Base-by-base conservation (phyloP, 148 eudicot genomes). In the Silene uniflora region DNA sequence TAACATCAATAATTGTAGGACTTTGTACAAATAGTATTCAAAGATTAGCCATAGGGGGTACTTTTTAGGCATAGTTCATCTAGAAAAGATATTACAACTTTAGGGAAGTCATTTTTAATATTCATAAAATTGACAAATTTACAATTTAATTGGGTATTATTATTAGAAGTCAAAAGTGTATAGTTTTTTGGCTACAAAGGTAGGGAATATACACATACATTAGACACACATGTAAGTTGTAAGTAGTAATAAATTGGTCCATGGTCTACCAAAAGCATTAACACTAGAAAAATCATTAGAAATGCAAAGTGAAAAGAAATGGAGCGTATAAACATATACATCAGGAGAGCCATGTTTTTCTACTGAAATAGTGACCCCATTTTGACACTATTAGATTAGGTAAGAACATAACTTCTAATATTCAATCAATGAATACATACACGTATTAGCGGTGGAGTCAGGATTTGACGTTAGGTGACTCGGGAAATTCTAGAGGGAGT, bases 281-380 rank as follows among this genome's bases (percentile, higher is more conserved):
- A 64, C 12, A 64, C 7, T 68, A 42, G 32, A 69, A 11, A 23
- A 47, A 69, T 49, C 32, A 69, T 69, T 69, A 1, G 59, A 2
- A n/a, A 23, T 69, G 60, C 73, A 69, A 69, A 47, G 73, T 52
- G 44, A 39, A 39, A 39, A 23, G 73, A 22, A 13, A 69, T 69
- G 73, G 73, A 69, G 73, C 73, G 73, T 69, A 47, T 69, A 21
- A 47, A 69, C 73, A 69, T 69, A 22, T 21, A 12, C 60, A 69
- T 49, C 59, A 69, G 1, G 8, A 23, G 17, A 24, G 32, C 73
- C 73, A 42, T 13, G 56, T 68, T 68, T 68, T 68, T 68, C 72
- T 68, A 68, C 72, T 68, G 27, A 68, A n/a, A 68, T 0, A 44
- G 8, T 68, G 72, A 46, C 72, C 72, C 59, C 32, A 69, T 69